Base-by-base conservation (phyloP, 2,329 filamentous ascomycete species). In the Biscogniauxia sp. region DNA sequence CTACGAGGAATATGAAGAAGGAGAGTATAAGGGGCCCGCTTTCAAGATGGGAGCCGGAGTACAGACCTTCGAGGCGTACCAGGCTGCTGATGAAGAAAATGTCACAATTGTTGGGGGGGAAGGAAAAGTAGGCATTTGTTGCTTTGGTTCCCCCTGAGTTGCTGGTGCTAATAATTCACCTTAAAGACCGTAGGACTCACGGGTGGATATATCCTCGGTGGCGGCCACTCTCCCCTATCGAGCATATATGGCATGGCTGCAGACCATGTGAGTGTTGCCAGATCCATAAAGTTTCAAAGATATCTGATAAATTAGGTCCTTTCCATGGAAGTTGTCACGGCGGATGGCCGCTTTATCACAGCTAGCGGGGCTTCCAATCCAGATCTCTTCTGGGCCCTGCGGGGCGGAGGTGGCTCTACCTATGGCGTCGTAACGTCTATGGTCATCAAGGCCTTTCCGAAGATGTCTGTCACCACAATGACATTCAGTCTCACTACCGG, bases 151-250 rank as follows among this genome's bases (percentile, higher is more conserved):
- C n/a, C 49, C 1, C 11, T 19, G n/a, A 28, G 54, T 20, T 6
- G 26, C 52, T 61, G 45, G 62, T 52, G 13, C 5, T 26, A 19
- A 20, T 17, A 32, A 53, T 0, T n/a, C 37, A 45, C 15, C 37
- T 45, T 20, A 41, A 41, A 73, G 63, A 82, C 79, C 1, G 82
- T 87, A 11, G 84, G 84, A 23, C 75, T 83, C 51, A 74, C 76
- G 6, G 82, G 82, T 25, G 79, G 79, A 5, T 81, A 77, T 65
- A 73, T 76, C 11, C 68, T 79, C 50, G 83, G 82, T 13, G 84
- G 82, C 51, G 84, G 84, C 0, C 82, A 87, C 69, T 81, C 79
- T 11, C 82, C 82, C 2, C 66, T 87, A 57, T 79, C 79, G 11
- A 76, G 76, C 57, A 69, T 80, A 45, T 81, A 81, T 63, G 77